Percentiles rank a stretch among this genome's conserved stretches.
Evolutionary conservation across 2,329 filamentous ascomycete species (phyloP).

Genomic region (Purpureocillium lavendulum): DNA sequence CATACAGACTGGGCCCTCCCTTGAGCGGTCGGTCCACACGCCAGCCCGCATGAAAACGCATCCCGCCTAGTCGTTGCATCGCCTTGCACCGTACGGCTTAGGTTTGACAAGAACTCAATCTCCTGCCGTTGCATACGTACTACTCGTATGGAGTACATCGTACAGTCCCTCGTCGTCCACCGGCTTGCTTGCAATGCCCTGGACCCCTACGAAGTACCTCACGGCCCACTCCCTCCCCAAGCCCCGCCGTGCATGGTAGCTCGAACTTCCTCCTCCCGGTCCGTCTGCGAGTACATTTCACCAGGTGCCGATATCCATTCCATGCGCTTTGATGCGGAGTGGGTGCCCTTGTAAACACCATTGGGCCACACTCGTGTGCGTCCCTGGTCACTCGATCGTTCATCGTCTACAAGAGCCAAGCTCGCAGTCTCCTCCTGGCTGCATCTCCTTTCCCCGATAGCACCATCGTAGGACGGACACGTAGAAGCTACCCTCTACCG

Average conservation of each 20-base stretch:
- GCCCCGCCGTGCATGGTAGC: too few relatives aligned
- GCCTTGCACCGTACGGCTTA: neutral
- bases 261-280: neutral
- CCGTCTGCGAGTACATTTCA: neutral
- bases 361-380: neutral
- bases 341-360: neutral
- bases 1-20: neutral
- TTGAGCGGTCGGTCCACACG: neutral
- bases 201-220: too few relatives aligned
- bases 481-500: neutral
- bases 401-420: too few relatives aligned
- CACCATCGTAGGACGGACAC: neutral
- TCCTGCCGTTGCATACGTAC: slow-evolving; percentile 3
- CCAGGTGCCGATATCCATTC: too few relatives aligned
- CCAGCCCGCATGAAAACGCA: slow-evolving; percentile 1
- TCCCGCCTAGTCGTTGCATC: slow-evolving; percentile 4
- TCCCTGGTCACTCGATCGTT: too few relatives aligned
- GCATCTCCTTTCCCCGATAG: neutral
- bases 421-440: neutral
- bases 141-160: neutral
- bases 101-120: slow-evolving; percentile 5
- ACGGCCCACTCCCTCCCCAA: neutral
- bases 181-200: too few relatives aligned
- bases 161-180: too few relatives aligned
- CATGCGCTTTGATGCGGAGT: neutral